Conservation (phyloP, 2,329 filamentous ascomycete genomes). For the Sclerotinia sclerotiorum region DNA sequence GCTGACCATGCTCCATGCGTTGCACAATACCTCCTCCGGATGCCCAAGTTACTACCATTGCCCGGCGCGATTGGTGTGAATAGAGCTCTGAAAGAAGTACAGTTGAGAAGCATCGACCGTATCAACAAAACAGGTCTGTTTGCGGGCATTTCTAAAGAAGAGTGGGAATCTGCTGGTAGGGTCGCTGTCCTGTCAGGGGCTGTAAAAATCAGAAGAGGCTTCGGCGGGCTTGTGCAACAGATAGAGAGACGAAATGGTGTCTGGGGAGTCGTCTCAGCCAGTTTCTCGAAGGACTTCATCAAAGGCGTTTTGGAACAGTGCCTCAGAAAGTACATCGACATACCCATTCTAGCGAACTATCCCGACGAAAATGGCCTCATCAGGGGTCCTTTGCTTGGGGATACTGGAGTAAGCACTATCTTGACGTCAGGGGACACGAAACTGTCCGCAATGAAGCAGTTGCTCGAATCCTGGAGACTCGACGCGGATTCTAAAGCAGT, state of each 20-base stretch:
- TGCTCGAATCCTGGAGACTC: constrained; percentile 25
- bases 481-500: constrained; percentile 23
- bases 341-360: constrained; percentile 32
- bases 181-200: constrained; percentile 27
- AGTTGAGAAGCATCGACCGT: constrained; percentile 33
- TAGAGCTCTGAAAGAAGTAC: constrained; percentile 31
- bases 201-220: constrained; percentile 31
- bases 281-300: constrained; percentile 34
- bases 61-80: constrained; percentile 15
- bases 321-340: neutral
- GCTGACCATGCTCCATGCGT: neutral
- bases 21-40: neutral
- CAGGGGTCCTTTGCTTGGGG: constrained; percentile 13
- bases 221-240: constrained; percentile 26
- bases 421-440: constrained; percentile 35
- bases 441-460: constrained; percentile 29
- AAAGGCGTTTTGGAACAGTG: constrained; percentile 29
- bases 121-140: constrained; percentile 36
- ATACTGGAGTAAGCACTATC: constrained; percentile 17
- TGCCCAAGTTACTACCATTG: too few species aligned
- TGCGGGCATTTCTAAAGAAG: constrained; percentile 26
- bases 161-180: constrained; percentile 29
- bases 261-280: constrained; percentile 37
- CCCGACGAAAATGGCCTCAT: constrained; percentile 30
- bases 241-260: constrained; percentile 13